Percentiles rank a stretch among this genome's conserved stretches.
phyloP scores from a whole-genome alignment of 257 asterid species.

The Solanum appendiculatum region DNA sequence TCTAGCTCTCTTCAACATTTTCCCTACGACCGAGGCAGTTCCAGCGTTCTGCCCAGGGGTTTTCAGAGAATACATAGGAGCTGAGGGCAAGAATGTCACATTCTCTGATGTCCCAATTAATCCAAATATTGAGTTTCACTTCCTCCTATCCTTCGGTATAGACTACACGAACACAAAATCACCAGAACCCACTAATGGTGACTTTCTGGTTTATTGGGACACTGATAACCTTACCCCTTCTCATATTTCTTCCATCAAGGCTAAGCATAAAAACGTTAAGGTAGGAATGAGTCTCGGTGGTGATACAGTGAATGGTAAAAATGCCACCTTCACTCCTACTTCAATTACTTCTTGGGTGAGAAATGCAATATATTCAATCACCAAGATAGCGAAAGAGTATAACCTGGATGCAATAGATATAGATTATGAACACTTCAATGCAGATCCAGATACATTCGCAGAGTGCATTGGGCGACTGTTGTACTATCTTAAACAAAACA shows the following conservation, averaged over 20 bases:
- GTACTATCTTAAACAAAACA: conserved; percentile 39
- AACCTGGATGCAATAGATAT: conserved; percentile 62
- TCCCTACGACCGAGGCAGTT: conserved; percentile 5
- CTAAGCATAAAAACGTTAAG: conserved; percentile 42
- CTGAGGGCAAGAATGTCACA: conserved; percentile 34
- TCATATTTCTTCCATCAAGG: conserved; percentile 45
- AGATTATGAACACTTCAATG: conserved; percentile 61
- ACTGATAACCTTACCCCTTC: conserved; percentile 37
- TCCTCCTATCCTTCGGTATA: conserved; percentile 60
- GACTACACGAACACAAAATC: conserved; percentile 37
- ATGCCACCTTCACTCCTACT: conserved; percentile 37
- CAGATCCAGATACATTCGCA: conserved; percentile 64
- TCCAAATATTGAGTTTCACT: conserved; percentile 40
- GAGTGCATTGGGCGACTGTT: conserved; percentile 57
- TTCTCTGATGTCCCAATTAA: conserved; percentile 45
- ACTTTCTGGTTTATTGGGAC: conserved; percentile 55
- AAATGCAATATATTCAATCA: conserved; percentile 51
- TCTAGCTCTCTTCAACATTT: conserved; percentile 10
- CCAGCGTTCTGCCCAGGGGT: conserved; percentile 20
- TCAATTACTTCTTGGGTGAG: conserved; percentile 48
- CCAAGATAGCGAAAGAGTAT: conserved; percentile 32
- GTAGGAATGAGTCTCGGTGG: conserved; percentile 72
- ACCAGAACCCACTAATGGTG: conserved; percentile 59
- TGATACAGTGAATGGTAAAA: conserved; percentile 17
- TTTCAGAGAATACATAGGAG: conserved; percentile 71